Base-by-base conservation (phyloP, 2,329 filamentous ascomycete species). In the Botrytis porri region DNA sequence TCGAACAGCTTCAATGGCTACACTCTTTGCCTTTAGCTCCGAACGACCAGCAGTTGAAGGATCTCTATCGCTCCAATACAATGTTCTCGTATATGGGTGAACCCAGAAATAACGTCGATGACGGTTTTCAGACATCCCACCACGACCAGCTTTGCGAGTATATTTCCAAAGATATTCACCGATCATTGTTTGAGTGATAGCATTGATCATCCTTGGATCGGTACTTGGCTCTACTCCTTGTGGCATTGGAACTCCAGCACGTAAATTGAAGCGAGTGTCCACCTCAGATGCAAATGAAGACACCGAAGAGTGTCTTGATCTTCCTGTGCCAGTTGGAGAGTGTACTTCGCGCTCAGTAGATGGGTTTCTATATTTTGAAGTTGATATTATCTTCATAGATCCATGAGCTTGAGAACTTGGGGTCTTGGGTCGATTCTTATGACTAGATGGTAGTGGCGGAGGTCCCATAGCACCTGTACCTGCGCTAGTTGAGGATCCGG, bases 121-220 rank as follows among this genome's bases (percentile, higher is more conserved):
- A 70, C 96, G 89, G 72, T 95, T 97, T 78, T 91, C 92, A 0
- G 95, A 98, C 83, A 97, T 90, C 75, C 94, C 93, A 71, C 90
- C 92, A 37, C 95, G 91, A n/a, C 94, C 95, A 74, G 95, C 88
- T 84, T 96, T 97, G 79, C 96, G 92, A 0, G 96, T 99, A 83
- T 99, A 99, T 82, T 99, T 99, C 96, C 96, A 99, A 59, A 99
- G 86, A 82, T 95, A 98, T 82, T 99, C 96, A 72, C 96, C 96
- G 80, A 99, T 98, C 96, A 99, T 99, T 29, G 96, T 98, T 83
- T 99, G 95, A 3, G 96, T 99, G 77, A 99, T 98, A 66, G 96
- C 96, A 84, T 98, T 94, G 77, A 99, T 98, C 94, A 99, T 98
- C 78, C 95, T 93, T 75, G 95, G 95, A 83, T 99, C 96, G 8